Conservation (phyloP, 192 early-diverging fungal genomes). For the Coemansia sp. region DNA sequence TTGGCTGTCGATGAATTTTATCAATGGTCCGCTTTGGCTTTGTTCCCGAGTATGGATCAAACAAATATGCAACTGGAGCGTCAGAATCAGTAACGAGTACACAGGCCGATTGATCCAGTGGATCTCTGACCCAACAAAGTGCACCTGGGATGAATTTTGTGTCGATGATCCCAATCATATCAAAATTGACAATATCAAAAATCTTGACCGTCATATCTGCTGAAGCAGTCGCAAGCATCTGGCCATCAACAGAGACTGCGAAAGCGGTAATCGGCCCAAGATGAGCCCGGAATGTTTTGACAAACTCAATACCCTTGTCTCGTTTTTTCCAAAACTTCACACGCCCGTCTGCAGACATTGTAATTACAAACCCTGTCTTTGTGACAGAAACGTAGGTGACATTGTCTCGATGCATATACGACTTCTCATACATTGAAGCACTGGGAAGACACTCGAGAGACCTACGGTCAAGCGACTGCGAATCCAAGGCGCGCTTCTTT, state of each 20-base stretch:
- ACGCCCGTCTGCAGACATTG: conserved; percentile 93
- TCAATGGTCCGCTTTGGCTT: conserved; percentile 64
- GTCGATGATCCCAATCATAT: conserved; percentile 97
- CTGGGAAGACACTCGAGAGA: conserved; percentile 76
- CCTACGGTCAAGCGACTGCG: neutral
- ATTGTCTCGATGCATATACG: conserved; percentile 94
- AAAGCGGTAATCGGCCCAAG: conserved; percentile 62
- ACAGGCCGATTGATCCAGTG: conserved; percentile 79
- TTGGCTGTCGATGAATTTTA: conserved; percentile 70
- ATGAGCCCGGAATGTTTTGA: conserved; percentile 95
- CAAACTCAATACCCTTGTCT: conserved; percentile 91
- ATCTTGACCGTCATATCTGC: conserved; percentile 88
- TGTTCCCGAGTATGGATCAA: conserved; percentile 75
- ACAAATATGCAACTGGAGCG: conserved; percentile 71
- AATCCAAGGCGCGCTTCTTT: neutral
- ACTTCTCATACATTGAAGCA: conserved; percentile 89
- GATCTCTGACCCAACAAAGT: conserved; percentile 85
- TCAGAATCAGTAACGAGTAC: conserved; percentile 83
- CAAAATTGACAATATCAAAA: conserved; percentile 96
- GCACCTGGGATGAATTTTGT: conserved; percentile 71
- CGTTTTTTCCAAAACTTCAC: conserved; percentile 99
- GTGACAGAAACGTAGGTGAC: conserved; percentile 79
- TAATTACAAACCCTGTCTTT: conserved; percentile 88
- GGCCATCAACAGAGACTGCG: conserved; percentile 71
- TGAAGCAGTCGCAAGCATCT: conserved; percentile 78